Evolutionary conservation across 306 rosid genomes (phyloP).

Genomic region (Senna siamea): DNA sequence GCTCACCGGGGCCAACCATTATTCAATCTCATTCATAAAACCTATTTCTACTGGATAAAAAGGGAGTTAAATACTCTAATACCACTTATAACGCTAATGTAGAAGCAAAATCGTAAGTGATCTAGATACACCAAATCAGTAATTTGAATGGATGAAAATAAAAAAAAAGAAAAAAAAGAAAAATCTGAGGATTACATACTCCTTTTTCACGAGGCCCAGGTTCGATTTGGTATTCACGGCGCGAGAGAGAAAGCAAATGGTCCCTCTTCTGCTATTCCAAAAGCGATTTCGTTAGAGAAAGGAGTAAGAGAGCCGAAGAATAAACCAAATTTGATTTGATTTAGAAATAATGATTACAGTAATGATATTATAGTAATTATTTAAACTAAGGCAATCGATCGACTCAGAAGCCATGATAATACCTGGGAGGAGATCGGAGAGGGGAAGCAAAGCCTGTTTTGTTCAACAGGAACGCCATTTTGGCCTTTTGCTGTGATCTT

Average conservation of each 20-base stretch:
- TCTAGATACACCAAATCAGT: neutral
- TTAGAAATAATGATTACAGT: neutral
- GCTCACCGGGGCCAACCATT: neutral
- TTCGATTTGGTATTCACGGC: constrained; percentile 77
- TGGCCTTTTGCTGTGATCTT: neutral
- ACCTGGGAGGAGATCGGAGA: constrained; percentile 69
- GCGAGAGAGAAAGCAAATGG: constrained; percentile 52
- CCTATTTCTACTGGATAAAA: neutral
- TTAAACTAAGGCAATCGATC: neutral
- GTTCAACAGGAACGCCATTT: constrained; percentile 78
- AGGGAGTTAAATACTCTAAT: neutral
- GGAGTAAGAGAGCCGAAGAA: neutral
- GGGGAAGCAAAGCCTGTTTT: constrained; percentile 62
- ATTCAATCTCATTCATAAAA: neutral
- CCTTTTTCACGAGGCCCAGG: constrained; percentile 89
- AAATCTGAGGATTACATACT: constrained; percentile 57
- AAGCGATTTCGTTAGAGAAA: constrained; percentile 12
- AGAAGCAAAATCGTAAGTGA: neutral
- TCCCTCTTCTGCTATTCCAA: constrained; percentile 46
- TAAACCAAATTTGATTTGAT: neutral
- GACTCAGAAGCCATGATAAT: too few relatives aligned
- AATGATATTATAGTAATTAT: too few relatives aligned
- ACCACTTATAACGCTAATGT: neutral
- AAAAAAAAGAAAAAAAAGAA: neutral
- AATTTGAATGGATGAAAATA: neutral